These are phyloP conservation scores for Abrus precatorius DNA, from an alignment of 306 rosid genomes.

Conservation along the genomic window DNA sequence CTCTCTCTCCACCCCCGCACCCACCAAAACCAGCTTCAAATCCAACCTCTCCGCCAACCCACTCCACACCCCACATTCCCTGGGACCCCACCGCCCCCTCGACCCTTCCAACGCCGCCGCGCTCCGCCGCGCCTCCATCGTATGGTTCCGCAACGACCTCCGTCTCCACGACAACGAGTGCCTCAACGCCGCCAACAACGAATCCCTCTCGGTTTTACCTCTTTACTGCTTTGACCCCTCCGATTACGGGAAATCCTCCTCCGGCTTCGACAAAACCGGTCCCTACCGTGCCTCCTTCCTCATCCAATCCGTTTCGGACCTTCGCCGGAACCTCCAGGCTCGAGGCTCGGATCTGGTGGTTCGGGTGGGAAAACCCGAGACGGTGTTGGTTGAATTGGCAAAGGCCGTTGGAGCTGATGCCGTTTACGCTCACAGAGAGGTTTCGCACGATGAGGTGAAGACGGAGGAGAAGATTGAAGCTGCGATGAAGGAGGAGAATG, in stretches of 20 bases:
- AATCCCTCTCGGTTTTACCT: constrained; percentile 83
- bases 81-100: constrained; percentile 80
- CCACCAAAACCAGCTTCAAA: constrained; percentile 69
- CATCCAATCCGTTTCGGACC: constrained; percentile 80
- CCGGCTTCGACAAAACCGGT: constrained; percentile 93
- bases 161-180: constrained; percentile 87
- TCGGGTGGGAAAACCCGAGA: constrained; percentile 85
- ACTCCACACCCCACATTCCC: constrained; percentile 69
- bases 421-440: constrained; percentile 80
- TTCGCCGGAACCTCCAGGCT: constrained; percentile 74
- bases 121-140: constrained; percentile 79
- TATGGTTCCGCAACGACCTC: constrained; percentile 95
- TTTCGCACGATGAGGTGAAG: constrained; percentile 84
- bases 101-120: constrained; percentile 90
- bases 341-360: constrained; percentile 94
- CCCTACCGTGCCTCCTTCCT: constrained; percentile 80
- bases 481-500: constrained; percentile 84
- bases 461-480: constrained; percentile 79
- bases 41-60: constrained; percentile 81
- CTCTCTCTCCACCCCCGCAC: constrained; percentile 66
- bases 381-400: constrained; percentile 77
- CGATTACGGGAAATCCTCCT: constrained; percentile 83
- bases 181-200: constrained; percentile 79
- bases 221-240: constrained; percentile 94
- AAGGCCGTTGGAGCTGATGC: constrained; percentile 90